phyloP scores from a whole-genome alignment of 1,139 yeast species.

The Candida sojae region DNA sequence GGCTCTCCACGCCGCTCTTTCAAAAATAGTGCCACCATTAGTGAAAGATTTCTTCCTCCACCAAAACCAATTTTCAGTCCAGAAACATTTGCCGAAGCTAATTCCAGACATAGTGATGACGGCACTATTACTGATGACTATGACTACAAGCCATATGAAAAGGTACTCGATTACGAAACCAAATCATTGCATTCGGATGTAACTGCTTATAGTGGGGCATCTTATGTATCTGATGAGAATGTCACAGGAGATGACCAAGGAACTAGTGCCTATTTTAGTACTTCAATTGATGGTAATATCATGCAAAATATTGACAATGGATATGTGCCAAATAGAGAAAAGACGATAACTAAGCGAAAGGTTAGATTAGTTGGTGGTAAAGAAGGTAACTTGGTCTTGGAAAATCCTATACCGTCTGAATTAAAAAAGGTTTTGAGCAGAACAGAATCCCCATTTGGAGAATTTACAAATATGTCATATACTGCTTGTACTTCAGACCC shows the following conservation, averaged over 20 bases:
- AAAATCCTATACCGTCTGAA: slow-evolving; percentile 91
- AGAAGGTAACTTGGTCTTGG: slow-evolving; percentile 80
- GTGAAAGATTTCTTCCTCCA: slow-evolving; percentile 57
- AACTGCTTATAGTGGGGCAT: slow-evolving; percentile 40
- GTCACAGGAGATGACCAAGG: slow-evolving; percentile 27
- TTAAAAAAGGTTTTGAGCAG: slow-evolving; percentile 75
- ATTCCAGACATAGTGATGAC: slow-evolving; percentile 44
- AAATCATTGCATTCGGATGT: slow-evolving; percentile 40
- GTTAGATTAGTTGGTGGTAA: slow-evolving; percentile 62
- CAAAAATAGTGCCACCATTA: slow-evolving; percentile 40
- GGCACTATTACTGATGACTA: slow-evolving; percentile 25
- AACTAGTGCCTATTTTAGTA: slow-evolving; percentile 32
- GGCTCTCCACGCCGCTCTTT: slow-evolving; percentile 40
- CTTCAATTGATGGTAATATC: slow-evolving; percentile 47
- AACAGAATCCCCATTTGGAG: slow-evolving; percentile 77
- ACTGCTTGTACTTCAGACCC: slow-evolving; percentile 93
- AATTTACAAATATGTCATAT: slow-evolving; percentile 90
- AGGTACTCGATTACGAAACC: slow-evolving; percentile 37
- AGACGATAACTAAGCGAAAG: slow-evolving; percentile 44
- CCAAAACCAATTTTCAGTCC: slow-evolving; percentile 69
- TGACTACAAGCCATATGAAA: slow-evolving; percentile 40
- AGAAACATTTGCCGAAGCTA: slow-evolving; percentile 62
- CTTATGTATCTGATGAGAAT: slow-evolving; percentile 28
- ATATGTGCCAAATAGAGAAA: slow-evolving; percentile 39
- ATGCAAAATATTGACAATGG: slow-evolving; percentile 46